Percentiles rank a stretch among this genome's conserved stretches.
phyloP scores from a whole-genome alignment of 805 yeast genomes.

The Metschnikowia kunwiensis region DNA sequence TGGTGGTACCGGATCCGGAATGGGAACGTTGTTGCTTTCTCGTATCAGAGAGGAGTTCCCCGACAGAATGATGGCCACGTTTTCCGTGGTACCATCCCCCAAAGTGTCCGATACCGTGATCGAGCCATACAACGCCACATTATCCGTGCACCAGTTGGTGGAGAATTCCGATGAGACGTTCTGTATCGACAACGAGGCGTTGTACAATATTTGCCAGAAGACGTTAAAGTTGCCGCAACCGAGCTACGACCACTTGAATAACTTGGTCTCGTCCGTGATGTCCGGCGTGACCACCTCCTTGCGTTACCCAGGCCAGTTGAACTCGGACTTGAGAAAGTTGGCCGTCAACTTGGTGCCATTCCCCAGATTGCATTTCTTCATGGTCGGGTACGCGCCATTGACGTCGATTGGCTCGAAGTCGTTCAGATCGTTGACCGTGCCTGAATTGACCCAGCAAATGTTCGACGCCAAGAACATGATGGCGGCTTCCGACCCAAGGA shows the following conservation, averaged over 20 bases:
- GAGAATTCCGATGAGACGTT: constrained; percentile 91
- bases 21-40: constrained; percentile 86
- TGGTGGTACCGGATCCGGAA: constrained; percentile 95
- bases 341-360: constrained; percentile 94
- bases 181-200: constrained; percentile 93
- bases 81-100: constrained; percentile 90
- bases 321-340: constrained; percentile 86
- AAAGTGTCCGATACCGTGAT: constrained; percentile 90
- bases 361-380: constrained; percentile 93
- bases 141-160: constrained; percentile 86
- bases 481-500: constrained; percentile 92
- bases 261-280: constrained; percentile 86
- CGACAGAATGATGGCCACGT: constrained; percentile 94
- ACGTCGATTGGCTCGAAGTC: constrained; percentile 77
- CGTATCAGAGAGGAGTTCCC: constrained; percentile 90
- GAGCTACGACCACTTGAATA: constrained; percentile 72
- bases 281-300: constrained; percentile 92
- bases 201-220: constrained; percentile 83
- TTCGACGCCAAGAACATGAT: constrained; percentile 90
- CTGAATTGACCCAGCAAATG: constrained; percentile 91
- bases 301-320: constrained; percentile 93
- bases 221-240: constrained; percentile 82
- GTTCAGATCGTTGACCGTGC: constrained; percentile 81
- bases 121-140: constrained; percentile 91
- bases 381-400: constrained; percentile 93